Conservation (phyloP, 2,329 filamentous ascomycete genomes). For the Pseudocercospora pini-densiflorae region DNA sequence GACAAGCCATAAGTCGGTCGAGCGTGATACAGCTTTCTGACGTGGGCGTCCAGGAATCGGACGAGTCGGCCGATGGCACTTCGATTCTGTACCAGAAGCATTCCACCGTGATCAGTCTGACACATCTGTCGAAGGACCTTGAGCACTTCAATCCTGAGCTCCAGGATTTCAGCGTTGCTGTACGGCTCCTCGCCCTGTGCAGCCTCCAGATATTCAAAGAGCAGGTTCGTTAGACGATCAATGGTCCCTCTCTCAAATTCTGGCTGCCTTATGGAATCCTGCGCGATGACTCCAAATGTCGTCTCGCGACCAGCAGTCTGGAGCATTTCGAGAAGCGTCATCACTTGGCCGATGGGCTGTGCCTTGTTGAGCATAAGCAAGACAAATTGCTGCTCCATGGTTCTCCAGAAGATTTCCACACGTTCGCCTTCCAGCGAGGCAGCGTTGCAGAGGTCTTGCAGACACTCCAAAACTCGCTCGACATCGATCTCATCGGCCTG, state of each 20-base stretch:
- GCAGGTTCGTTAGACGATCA: conserved; percentile 65
- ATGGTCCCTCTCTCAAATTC: conserved; percentile 55
- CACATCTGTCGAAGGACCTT: conserved; percentile 62
- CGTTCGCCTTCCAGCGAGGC: conserved; percentile 54
- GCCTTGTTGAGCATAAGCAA: conserved; percentile 69
- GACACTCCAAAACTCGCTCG: conserved; percentile 64
- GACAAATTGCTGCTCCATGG: conserved; percentile 68
- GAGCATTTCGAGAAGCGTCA: conserved; percentile 68
- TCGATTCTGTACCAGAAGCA: conserved; percentile 69
- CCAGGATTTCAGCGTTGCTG: conserved; percentile 48
- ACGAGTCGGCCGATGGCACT: conserved; percentile 76
- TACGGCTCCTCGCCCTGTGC: conserved; percentile 48
- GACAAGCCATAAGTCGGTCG: conserved; percentile 27
- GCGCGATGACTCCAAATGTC: conserved; percentile 69
- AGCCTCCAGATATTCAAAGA: conserved; percentile 60
- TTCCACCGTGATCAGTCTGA: conserved; percentile 64
- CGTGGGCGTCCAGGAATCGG: conserved; percentile 73
- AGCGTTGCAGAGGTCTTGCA: conserved; percentile 63
- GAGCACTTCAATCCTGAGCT: conserved; percentile 52
- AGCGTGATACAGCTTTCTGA: conserved; percentile 62
- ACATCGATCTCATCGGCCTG: conserved; percentile 67
- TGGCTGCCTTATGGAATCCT: conserved; percentile 47
- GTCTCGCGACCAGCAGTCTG: conserved; percentile 66
- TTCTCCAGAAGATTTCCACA: conserved; percentile 65
- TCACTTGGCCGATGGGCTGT: conserved; percentile 67